A percentile compares a stretch with the other conserved stretches of the same genome.
These are phyloP conservation scores for Venturia nashicola DNA, from an alignment of 2,329 filamentous ascomycete genomes.

Conservation along the genomic window DNA sequence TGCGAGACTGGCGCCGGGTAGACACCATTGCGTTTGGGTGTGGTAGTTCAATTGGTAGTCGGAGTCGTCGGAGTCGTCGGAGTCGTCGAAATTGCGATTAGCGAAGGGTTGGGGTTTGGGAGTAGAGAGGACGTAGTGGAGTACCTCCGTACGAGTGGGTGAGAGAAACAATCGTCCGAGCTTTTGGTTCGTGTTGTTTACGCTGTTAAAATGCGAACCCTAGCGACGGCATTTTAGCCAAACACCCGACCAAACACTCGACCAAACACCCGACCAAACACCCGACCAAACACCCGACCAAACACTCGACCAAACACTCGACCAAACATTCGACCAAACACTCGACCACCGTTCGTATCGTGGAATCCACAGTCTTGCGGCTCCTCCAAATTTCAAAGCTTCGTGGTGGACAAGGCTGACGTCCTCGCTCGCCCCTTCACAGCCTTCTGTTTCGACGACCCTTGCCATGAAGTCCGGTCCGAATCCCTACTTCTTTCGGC, in stretches of 20 bases:
- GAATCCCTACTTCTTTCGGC: neutral
- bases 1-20: constrained; percentile 7
- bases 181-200: neutral
- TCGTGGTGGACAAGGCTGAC: neutral
- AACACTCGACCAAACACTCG: no score
- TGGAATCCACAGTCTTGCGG: no score
- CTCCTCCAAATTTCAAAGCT: neutral
- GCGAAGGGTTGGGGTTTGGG: neutral
- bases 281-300: no score
- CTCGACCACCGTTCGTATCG: no score
- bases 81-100: neutral
- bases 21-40: neutral
- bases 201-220: neutral
- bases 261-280: no score
- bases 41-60: neutral
- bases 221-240: neutral
- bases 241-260: no score
- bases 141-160: neutral
- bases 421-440: neutral
- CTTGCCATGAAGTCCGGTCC: neutral
- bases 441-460: neutral
- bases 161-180: neutral
- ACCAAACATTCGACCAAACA: no score
- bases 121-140: neutral
- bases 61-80: neutral